phyloP scores from a whole-genome alignment of 2,329 filamentous ascomycete genomes.

The Hortaea sp. region DNA sequence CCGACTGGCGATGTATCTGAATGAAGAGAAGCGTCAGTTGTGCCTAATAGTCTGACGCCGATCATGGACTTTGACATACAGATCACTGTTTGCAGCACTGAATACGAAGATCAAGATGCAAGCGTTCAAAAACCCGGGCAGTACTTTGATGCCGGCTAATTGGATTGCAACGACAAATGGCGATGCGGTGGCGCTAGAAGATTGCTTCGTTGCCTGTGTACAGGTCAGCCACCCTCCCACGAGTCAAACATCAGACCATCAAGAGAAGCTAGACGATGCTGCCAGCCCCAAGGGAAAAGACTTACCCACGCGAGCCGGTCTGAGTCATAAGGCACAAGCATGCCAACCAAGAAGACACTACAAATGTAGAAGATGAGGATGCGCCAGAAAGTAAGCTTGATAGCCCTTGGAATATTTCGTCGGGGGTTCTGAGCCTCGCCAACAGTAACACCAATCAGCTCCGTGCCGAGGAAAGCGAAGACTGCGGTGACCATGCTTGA shows the following conservation, averaged over 20 bases:
- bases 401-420: conserved; percentile 4
- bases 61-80: conserved; percentile 47
- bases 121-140: conserved; percentile 56
- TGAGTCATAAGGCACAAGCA: conserved; percentile 5
- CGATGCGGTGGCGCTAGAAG: conserved; percentile 29
- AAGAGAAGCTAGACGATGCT: no score
- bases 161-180: conserved; percentile 51
- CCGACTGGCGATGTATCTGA: conserved; percentile 47
- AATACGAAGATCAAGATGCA: conserved; percentile 52
- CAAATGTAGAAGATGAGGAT: conserved; percentile 15
- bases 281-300: no score
- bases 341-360: conserved; percentile 3
- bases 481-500: conserved; percentile 9
- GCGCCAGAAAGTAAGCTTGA: conserved; percentile 6
- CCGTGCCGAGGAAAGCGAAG: conserved; percentile 8
- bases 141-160: conserved; percentile 47
- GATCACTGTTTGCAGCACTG: conserved; percentile 44
- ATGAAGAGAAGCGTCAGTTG: conserved; percentile 10
- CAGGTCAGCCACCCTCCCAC: no score
- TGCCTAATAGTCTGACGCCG: conserved; percentile 5
- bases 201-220: no score
- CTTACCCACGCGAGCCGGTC: conserved; percentile 1
- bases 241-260: no score
- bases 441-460: conserved; percentile 11
- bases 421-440: conserved; percentile 10